These are phyloP conservation scores for Scytalidium sp. DNA, from an alignment of 2,329 filamentous ascomycete genomes.

Conservation along the genomic window DNA sequence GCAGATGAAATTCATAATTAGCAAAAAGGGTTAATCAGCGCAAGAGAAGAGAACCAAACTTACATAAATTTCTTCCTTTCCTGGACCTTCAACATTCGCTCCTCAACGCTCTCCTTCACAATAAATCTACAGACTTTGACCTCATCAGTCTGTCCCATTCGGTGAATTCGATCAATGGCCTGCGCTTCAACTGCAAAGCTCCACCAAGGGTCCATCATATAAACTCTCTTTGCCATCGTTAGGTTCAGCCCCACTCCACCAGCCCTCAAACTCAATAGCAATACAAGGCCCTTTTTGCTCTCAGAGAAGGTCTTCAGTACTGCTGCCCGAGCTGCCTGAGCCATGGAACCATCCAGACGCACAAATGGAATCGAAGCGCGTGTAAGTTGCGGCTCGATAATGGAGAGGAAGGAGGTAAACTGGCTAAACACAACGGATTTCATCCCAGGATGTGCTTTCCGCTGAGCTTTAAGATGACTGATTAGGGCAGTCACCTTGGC, in stretches of 20 bases:
- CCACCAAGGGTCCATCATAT: conserved; percentile 99
- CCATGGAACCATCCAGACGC: conserved; percentile 89
- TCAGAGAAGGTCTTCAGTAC: conserved; percentile 73
- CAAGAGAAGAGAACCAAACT: conserved; percentile 39
- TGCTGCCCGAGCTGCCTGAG: conserved; percentile 77
- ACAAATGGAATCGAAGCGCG: conserved; percentile 72
- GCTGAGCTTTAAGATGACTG: conserved; percentile 67
- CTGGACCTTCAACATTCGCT: conserved; percentile 90
- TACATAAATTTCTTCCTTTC: conserved; percentile 95
- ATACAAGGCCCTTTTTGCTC: conserved; percentile 61
- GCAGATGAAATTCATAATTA: conserved; percentile 20
- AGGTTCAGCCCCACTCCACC: conserved; percentile 94
- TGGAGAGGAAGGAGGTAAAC: conserved; percentile 92
- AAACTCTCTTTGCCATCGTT: conserved; percentile 84
- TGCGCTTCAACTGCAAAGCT: conserved; percentile 95
- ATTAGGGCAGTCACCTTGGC: conserved; percentile 85
- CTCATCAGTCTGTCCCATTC: conserved; percentile 88
- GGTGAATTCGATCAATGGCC: conserved; percentile 94
- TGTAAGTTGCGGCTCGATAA: conserved; percentile 79
- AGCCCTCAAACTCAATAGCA: conserved; percentile 82
- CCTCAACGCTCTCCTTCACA: conserved; percentile 86
- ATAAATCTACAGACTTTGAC: conserved; percentile 88
- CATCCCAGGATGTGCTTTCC: conserved; percentile 61
- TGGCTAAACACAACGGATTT: conserved; percentile 96
- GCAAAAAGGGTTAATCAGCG: conserved; percentile 1